Conservation (phyloP, 768 basidiomycete species). For the Coprinellus aureogranulatus region DNA sequence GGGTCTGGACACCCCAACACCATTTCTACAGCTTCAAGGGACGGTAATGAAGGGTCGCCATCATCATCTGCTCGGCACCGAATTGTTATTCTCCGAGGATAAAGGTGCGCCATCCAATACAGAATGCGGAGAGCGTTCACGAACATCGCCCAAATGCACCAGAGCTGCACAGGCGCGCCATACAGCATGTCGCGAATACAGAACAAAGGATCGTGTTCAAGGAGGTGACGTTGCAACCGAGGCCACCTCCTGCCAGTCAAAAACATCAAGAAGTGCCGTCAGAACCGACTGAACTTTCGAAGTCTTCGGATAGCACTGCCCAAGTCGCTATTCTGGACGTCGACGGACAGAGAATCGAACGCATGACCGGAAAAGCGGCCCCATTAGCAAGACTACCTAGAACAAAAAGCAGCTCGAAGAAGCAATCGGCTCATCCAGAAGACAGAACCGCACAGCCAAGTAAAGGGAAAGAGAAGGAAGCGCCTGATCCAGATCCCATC, state of each 20-base stretch:
- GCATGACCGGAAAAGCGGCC: constrained; percentile 6
- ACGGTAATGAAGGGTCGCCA: constrained; percentile 71
- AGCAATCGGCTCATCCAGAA: background rate
- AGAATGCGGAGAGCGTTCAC: background rate
- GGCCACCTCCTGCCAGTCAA: constrained; percentile 12
- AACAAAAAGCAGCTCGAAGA: constrained; percentile 5
- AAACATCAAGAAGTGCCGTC: background rate
- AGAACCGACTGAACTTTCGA: background rate
- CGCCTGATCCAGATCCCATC: background rate
- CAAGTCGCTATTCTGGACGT: background rate
- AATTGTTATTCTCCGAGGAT: constrained; percentile 70
- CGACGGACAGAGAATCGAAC: constrained; percentile 8
- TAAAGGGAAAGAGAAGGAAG: background rate
- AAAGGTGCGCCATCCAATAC: constrained; percentile 41
- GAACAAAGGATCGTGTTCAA: constrained; percentile 71
- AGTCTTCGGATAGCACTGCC: background rate
- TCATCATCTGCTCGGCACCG: constrained; percentile 67
- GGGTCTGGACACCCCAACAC: constrained; percentile 78
- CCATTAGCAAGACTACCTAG: constrained; percentile 2
- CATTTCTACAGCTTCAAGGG: constrained; percentile 74
- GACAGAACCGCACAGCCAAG: background rate
- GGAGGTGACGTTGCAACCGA: constrained; percentile 60
- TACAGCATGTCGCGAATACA: constrained; percentile 58
- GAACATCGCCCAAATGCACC: background rate
- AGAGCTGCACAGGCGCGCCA: constrained; percentile 48